Base-by-base conservation (phyloP, 768 basidiomycete species). In the Xanthoconium purpureum region DNA sequence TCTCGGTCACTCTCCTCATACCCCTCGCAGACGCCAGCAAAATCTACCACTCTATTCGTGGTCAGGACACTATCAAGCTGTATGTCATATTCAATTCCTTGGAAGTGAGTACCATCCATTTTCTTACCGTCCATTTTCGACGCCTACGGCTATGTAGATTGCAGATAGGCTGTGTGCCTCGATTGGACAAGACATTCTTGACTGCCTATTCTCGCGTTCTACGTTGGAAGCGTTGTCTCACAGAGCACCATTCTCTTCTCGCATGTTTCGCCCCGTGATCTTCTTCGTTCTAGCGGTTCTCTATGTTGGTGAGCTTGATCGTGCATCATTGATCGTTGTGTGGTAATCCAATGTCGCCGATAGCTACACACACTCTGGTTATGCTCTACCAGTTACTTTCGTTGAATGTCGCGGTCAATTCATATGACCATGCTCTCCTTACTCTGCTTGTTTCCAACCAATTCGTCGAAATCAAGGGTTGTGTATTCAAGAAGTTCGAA, bases 1-100 rank as follows among this genome's bases (percentile, higher is more conserved):
- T 87, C 29, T 90, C 94, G 0, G 80, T 94, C 46, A 61, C 84
- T 17, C 79, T 95, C 20, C 77, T 98, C 6, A 80, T 85, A 35
- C 87, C 89, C 2, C 79, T 94, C 39, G 94, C 95, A 8, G 96
- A 99, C 67, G 90, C 94, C 11, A 96, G 94, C 73, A 94, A 95
- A 76, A 96, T 99, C 62, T 99, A 99, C 65, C 97, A 99, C 66
- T 89, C 88, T 15, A 98, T 99, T 53, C 86, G 97, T 20, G 96
- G 95, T 0, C 97, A 98, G 72, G 97, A 99, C 63, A 97, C 94
- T 3, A 96, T 99, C 76, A 99, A 98, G 75, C 74, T 99, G 47
- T 98, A 98, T 75, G 97, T 99, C 57, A 96, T 99, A 49, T 99
- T 98, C 75, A 98, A 98, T 71, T 95, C 94, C 12, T 80, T 99